Conservation (phyloP, 495 filamentous ascomycete genomes). For the Podospora pseudopauciseta region DNA sequence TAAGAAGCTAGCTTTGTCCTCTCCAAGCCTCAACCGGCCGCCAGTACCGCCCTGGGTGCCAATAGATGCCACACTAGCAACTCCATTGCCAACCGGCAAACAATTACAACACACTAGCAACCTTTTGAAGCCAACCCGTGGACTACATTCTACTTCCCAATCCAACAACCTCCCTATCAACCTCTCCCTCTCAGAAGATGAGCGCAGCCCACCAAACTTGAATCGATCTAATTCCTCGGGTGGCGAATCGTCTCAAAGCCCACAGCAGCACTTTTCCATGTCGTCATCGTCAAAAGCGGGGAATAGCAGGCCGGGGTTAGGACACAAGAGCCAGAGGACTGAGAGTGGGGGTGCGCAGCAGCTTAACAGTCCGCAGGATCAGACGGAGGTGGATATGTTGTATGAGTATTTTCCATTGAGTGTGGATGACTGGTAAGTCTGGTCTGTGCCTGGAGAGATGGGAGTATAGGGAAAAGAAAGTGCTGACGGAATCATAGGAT, state of each 20-base stretch:
- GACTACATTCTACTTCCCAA: conserved; percentile 10
- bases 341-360: conserved; percentile 14
- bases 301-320: not conserved
- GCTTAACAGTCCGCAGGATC: conserved; percentile 57
- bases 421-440: conserved; percentile 70
- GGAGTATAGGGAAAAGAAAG: not conserved
- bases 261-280: conserved; percentile 30
- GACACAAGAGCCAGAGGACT: not conserved
- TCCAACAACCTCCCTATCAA: conserved; percentile 54
- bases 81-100: conserved; percentile 11
- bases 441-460: conserved; percentile 6
- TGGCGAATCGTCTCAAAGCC: conserved; percentile 28
- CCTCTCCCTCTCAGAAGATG: conserved; percentile 72
- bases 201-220: conserved; percentile 49
- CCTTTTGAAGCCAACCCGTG: conserved; percentile 7
- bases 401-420: conserved; percentile 92
- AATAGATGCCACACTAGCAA: conserved; percentile 19
- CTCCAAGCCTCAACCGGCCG: conserved; percentile 21
- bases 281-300: conserved; percentile 10
- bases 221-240: conserved; percentile 37
- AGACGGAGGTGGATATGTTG: conserved; percentile 62
- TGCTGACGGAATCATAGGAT: conserved; percentile 42
- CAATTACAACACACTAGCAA: conserved; percentile 13
- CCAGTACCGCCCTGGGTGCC: conserved; percentile 30
- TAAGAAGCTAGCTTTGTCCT: conserved; percentile 30